These are phyloP conservation scores for Mantamonas sphyraenae DNA, from an alignment of 78 protist genomes.

Conservation along the genomic window DNA sequence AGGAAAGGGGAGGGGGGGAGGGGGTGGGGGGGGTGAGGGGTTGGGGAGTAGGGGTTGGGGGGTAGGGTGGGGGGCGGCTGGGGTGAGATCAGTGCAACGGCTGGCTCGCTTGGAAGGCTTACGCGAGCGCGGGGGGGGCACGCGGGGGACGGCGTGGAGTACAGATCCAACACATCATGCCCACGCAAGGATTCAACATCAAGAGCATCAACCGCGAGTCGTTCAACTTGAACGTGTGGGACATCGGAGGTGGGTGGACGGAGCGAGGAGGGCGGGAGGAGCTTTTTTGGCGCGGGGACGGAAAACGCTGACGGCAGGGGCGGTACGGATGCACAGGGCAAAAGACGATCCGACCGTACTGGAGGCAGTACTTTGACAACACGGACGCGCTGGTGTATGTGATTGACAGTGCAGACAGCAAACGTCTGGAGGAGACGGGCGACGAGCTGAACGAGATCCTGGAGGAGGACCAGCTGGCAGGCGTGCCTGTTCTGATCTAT, in stretches of 20 bases:
- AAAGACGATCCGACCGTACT: conserved; percentile 73
- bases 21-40: too few species aligned
- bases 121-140: too few species aligned
- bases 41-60: too few species aligned
- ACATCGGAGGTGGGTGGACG: conserved; percentile 80
- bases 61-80: too few species aligned
- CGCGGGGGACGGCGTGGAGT: too few species aligned
- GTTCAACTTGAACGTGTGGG: conserved; percentile 82
- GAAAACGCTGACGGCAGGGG: neutral
- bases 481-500: conserved; percentile 47
- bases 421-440: conserved; percentile 48
- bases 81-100: too few species aligned
- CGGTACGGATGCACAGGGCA: conserved; percentile 40
- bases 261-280: neutral
- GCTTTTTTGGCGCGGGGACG: neutral
- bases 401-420: conserved; percentile 38
- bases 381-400: conserved; percentile 59
- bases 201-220: conserved; percentile 56
- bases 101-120: too few species aligned
- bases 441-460: conserved; percentile 15
- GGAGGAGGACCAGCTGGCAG: conserved; percentile 21
- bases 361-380: conserved; percentile 66
- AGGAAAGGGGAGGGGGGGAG: too few species aligned
- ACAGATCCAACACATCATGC: conserved; percentile 59
- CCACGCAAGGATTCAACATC: conserved; percentile 88